Conservation (phyloP, 139 green algal species). For the Closterium sp. region DNA sequence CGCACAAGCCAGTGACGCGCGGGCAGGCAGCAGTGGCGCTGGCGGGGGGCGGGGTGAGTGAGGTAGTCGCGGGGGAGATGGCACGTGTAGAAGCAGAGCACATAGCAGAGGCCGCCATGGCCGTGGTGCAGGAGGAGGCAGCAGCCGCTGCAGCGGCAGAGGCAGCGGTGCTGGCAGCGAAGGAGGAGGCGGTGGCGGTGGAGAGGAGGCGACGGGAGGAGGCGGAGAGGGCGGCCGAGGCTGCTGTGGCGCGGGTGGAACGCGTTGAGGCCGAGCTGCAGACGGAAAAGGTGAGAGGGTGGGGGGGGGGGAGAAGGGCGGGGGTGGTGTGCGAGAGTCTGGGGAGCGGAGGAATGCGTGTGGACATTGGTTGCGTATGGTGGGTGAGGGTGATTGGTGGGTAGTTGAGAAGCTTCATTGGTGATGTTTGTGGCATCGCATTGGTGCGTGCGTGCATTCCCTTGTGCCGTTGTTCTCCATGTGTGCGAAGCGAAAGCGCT, state of each 20-base stretch:
- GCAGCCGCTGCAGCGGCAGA: slow-evolving; percentile 10
- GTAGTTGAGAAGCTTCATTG: not conserved
- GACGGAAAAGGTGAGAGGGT: not conserved
- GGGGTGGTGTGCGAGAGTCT: not conserved
- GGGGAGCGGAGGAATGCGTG: not conserved
- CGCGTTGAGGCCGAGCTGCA: not conserved
- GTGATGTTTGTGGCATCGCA: not conserved
- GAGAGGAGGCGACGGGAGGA: not conserved
- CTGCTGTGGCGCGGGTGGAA: not conserved
- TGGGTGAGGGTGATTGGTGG: not conserved
- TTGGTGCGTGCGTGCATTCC: not conserved
- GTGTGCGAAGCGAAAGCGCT: too few species aligned
- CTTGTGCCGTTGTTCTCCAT: not conserved
- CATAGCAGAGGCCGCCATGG: not conserved
- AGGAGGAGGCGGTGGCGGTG: not conserved
- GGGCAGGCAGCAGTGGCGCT: slow-evolving; percentile 30
- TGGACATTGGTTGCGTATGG: not conserved
- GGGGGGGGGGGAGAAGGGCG: not conserved
- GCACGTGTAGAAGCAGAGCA: slow-evolving; percentile 8
- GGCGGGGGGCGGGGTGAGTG: not conserved
- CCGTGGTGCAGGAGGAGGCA: slow-evolving; percentile 11
- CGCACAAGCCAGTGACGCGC: slow-evolving; percentile 25
- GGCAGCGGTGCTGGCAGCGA: not conserved
- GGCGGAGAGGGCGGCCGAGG: not conserved
- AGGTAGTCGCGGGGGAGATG: slow-evolving; percentile 18